Evolutionary conservation across 495 filamentous ascomycete genomes (phyloP), one percentile per base, ranked within the genome.

Genomic region (Aspergillus ellipticus): DNA sequence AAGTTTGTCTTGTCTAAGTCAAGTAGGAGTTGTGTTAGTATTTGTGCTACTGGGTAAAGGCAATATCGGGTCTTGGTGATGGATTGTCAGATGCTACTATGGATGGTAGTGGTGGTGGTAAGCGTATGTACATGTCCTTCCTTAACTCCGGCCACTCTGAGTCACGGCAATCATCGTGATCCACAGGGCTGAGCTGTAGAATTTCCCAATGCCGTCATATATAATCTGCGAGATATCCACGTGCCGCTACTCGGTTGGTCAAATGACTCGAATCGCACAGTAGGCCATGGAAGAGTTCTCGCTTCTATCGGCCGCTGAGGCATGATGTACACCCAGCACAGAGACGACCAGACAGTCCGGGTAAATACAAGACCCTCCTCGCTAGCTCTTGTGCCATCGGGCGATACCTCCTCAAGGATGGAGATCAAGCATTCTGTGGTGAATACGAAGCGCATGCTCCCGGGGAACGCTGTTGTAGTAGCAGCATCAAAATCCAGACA

Each of bases 101-200:
- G n/a, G n/a, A n/a, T n/a, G n/a, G n/a, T 24, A 3, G 10, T 47
- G 2, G 13, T 20, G 6, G 15, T 24, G 43, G 17, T 47, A 47
- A 24, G 13, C 17, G 10, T 39, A 39, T 39, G 35, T 15, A n/a
- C 13, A n/a, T 15, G 13, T 5, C n/a, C 11, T 39, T 15, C 24
- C 45, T 48, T 48, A 48, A 28, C 45, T 48, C 45, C 45, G 45
- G 10, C 21, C n/a, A n/a, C 45, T 16, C 6, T 48, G 45, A 48
- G 21, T 48, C 45, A 48, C 45, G 45, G 13, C 22, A 13, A n/a
- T n/a, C 24, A 28, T 28, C 24, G 16, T 28, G 22, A 48, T 48
- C 45, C 45, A 48, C 45, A 48, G 11, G 45, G 45, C 45, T 48
- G 45, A 48, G 45, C 4, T n/a, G 16, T 8, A 10, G 2, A 6